phyloP scores from a whole-genome alignment of 306 rosid species.

The Begonia loranthoides region DNA sequence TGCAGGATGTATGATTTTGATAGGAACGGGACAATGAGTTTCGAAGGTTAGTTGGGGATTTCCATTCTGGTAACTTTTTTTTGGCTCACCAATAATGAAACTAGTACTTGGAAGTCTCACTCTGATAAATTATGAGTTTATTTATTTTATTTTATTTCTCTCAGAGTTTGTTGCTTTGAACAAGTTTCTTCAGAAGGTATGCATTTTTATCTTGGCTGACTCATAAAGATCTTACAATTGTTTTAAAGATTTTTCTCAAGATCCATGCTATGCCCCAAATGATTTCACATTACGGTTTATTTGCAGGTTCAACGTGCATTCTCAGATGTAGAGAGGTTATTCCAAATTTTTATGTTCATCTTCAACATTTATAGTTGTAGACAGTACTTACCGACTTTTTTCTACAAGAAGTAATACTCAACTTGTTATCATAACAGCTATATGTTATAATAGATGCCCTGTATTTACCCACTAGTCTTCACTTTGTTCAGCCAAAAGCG shows the following conservation, averaged over 20 bases:
- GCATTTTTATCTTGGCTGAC: constrained; percentile 1
- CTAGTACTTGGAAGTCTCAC: neutral
- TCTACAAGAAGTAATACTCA: no score
- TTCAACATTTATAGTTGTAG: neutral
- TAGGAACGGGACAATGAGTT: constrained; percentile 82
- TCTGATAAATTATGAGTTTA: constrained; percentile 2
- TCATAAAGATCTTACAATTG: neutral
- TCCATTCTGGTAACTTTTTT: neutral
- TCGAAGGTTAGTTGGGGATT: constrained; percentile 30
- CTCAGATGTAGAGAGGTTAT: constrained; percentile 66
- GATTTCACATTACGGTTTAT: constrained; percentile 2
- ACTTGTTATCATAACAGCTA: no score
- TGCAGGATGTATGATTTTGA: constrained; percentile 84
- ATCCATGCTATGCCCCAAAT: neutral
- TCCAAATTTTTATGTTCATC: constrained; percentile 1
- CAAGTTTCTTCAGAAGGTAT: constrained; percentile 75
- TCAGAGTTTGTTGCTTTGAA: constrained; percentile 79
- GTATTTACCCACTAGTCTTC: no score
- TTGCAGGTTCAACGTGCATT: constrained; percentile 82
- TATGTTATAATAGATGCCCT: no score
- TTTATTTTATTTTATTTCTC: constrained; percentile 1
- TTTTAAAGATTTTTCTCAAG: constrained; percentile 3
- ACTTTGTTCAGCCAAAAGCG: no score
- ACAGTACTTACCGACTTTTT: neutral
- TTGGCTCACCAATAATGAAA: neutral